Percentiles rank a stretch among this genome's conserved stretches.
phyloP scores from a whole-genome alignment of 331 rosid species.

The Malus hybrid region DNA sequence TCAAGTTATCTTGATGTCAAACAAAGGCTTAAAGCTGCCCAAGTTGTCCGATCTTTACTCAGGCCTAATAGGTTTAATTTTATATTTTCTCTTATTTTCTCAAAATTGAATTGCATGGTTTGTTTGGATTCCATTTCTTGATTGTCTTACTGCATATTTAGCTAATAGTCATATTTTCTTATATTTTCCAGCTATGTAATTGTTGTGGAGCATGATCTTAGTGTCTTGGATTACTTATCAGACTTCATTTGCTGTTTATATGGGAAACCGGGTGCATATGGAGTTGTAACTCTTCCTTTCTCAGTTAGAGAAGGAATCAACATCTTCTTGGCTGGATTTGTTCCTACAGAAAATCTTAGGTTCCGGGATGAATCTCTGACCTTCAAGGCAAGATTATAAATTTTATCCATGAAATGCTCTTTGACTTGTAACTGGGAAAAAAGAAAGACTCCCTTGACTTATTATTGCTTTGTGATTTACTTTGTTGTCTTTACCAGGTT shows the following conservation, averaged over 20 bases:
- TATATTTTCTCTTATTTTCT: neutral
- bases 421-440: neutral
- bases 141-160: neutral
- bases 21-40: constrained; percentile 90
- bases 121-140: neutral
- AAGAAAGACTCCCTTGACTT: neutral
- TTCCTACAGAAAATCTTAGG: constrained; percentile 91
- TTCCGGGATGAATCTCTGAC: constrained; percentile 84
- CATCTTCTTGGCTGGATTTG: constrained; percentile 92
- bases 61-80: constrained; percentile 69
- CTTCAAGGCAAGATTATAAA: constrained; percentile 48
- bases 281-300: constrained; percentile 95
- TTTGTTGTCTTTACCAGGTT: constrained; percentile 44
- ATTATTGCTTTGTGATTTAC: neutral
- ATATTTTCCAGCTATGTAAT: constrained; percentile 73
- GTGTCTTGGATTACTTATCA: constrained; percentile 89
- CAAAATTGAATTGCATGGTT: neutral
- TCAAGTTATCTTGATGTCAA: constrained; percentile 92
- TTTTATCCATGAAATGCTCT: neutral
- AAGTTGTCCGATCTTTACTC: constrained; percentile 76
- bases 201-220: constrained; percentile 95
- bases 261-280: constrained; percentile 97
- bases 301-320: constrained; percentile 97
- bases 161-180: constrained; percentile 9
- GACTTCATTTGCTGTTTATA: constrained; percentile 94